These are phyloP conservation scores for Solanum virginianum DNA, from an alignment of 257 asterid genomes.

Conservation along the genomic window DNA sequence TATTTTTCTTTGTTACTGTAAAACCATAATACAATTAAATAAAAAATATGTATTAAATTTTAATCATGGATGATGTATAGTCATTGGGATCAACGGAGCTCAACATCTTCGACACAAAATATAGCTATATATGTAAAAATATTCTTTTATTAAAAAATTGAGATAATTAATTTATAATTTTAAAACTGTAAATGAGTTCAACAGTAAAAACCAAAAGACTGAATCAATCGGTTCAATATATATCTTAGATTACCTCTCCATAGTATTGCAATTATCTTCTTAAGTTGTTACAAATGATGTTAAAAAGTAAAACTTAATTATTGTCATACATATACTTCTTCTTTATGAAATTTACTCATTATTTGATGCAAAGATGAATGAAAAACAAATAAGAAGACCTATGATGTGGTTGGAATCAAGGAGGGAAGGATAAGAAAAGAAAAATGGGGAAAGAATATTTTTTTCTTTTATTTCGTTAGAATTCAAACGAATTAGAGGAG, in stretches of 20 bases:
- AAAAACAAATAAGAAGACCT: background rate
- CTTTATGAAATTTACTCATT: background rate
- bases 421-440: background rate
- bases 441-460: background rate
- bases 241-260: background rate
- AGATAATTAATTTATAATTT: too few species aligned
- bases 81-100: background rate
- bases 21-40: too few species aligned
- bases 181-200: background rate
- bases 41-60: too few species aligned
- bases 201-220: background rate
- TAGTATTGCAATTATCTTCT: background rate
- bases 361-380: background rate
- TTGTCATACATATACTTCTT: background rate
- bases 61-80: background rate
- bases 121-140: too few species aligned
- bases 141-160: too few species aligned
- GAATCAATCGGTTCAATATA: background rate
- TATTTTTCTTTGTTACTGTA: background rate
- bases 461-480: background rate
- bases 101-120: background rate
- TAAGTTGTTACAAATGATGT: too few species aligned
- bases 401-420: background rate
- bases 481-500: background rate
- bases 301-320: background rate